A percentile compares a stretch with the other conserved stretches of the same genome.
Conservation (phyloP, 345 rosid species). For the Dimocarpus longan region DNA sequence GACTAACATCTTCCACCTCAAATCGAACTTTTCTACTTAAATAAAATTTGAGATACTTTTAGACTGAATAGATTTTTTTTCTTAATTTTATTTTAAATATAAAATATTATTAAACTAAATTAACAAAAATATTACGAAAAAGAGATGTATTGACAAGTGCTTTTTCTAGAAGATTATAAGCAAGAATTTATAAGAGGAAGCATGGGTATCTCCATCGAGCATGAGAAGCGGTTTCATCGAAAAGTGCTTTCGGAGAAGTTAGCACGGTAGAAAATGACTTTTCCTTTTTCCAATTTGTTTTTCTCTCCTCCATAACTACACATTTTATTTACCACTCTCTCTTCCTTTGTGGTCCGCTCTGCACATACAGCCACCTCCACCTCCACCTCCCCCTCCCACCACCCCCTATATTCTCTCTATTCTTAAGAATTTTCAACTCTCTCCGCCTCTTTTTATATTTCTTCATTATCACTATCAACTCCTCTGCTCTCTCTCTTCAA, state of each 20-base stretch:
- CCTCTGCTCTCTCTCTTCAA: not conserved
- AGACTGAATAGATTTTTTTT: too few relatives aligned
- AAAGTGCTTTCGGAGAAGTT: not conserved
- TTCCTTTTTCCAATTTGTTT: not conserved
- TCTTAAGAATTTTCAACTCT: not conserved
- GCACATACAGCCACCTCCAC: not conserved
- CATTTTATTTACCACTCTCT: not conserved
- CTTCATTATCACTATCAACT: too few relatives aligned
- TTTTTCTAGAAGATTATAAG: too few relatives aligned
- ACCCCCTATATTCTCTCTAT: not conserved
- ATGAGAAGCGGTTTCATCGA: not conserved
- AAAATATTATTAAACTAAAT: too few relatives aligned
- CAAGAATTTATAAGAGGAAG: not conserved
- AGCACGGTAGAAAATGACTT: not conserved
- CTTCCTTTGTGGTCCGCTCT: not conserved
- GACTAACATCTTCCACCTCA: too few relatives aligned
- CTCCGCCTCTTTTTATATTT: not conserved
- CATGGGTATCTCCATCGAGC: not conserved
- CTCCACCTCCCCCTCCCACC: not conserved
- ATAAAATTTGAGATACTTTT: too few relatives aligned
- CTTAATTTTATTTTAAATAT: too few relatives aligned
- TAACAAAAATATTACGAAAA: too few relatives aligned
- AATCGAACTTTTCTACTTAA: too few relatives aligned
- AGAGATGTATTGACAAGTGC: too few relatives aligned
- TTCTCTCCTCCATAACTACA: not conserved